Evolutionary conservation across 108 stramenopile genomes (phyloP).

Genomic region (Cafeteria roenbergensis): DNA sequence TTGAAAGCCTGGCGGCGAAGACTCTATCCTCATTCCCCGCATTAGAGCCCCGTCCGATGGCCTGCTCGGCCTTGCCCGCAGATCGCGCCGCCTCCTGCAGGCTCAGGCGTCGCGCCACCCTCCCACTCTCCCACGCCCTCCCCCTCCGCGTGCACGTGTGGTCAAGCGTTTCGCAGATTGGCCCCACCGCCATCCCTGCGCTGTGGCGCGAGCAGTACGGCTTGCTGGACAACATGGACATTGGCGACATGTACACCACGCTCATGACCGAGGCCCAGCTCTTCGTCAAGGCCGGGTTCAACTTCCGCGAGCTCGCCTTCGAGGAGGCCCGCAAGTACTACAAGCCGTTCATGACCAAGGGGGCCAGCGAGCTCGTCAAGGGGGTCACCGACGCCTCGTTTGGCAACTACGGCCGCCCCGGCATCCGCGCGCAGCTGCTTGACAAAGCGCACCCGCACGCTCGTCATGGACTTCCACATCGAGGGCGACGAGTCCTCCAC

Average conservation of each 20-base stretch:
- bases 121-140: no score
- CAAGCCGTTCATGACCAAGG: not conserved
- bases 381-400: not conserved
- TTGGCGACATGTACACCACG: not conserved
- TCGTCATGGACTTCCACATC: constrained; percentile 4
- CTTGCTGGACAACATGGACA: not conserved
- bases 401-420: not conserved
- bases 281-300: not conserved
- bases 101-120: no score
- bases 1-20: no score
- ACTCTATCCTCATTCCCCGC: no score
- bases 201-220: constrained; percentile 10
- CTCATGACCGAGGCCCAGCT: not conserved
- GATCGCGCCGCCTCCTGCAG: no score
- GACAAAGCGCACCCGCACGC: not conserved
- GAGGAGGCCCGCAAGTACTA: not conserved
- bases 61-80: no score
- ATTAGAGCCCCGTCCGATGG: no score
- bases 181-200: constrained; percentile 8
- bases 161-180: no score
- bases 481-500: not conserved
- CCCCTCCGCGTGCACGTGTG: no score
- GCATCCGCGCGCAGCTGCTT: constrained; percentile 8
- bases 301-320: not conserved
- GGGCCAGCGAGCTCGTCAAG: not conserved